Evolutionary conservation across 108 stramenopile species (phyloP).

Genomic region (Asterionellopsis glacialis): DNA sequence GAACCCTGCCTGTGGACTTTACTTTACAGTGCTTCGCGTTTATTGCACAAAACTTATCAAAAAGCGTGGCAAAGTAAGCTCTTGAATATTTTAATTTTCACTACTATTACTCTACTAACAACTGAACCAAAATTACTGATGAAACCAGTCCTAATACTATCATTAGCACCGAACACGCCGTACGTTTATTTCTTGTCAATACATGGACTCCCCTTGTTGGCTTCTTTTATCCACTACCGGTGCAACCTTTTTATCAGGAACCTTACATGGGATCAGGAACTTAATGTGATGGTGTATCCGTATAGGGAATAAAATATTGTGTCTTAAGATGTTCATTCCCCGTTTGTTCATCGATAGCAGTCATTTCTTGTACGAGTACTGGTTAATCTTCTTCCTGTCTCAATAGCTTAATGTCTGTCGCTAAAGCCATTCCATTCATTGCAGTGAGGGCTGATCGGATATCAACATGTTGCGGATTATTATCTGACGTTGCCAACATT

Average conservation of each 20-base stretch:
- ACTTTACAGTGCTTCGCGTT: too few species aligned
- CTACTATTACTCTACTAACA: neutral
- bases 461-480: constrained; percentile 35
- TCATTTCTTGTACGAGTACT: constrained; percentile 63
- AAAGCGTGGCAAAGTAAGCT: too few species aligned
- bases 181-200: too few species aligned
- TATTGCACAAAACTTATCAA: too few species aligned
- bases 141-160: too few species aligned
- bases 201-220: too few species aligned
- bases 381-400: constrained; percentile 19
- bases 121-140: too few species aligned
- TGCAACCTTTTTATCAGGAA: too few species aligned
- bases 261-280: neutral
- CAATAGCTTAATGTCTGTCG: constrained; percentile 52
- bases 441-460: constrained; percentile 65
- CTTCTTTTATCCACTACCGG: too few species aligned
- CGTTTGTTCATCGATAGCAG: constrained; percentile 66
- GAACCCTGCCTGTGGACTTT: too few species aligned
- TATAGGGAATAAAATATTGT: constrained; percentile 71
- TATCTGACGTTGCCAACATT: constrained; percentile 55
- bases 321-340: constrained; percentile 51
- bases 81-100: constrained; percentile 11
- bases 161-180: too few species aligned
- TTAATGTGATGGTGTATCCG: constrained; percentile 14
- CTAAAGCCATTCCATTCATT: constrained; percentile 74